These are phyloP conservation scores for Chaetomium globosum DNA, from an alignment of 2,329 filamentous ascomycete genomes.

Conservation along the genomic window DNA sequence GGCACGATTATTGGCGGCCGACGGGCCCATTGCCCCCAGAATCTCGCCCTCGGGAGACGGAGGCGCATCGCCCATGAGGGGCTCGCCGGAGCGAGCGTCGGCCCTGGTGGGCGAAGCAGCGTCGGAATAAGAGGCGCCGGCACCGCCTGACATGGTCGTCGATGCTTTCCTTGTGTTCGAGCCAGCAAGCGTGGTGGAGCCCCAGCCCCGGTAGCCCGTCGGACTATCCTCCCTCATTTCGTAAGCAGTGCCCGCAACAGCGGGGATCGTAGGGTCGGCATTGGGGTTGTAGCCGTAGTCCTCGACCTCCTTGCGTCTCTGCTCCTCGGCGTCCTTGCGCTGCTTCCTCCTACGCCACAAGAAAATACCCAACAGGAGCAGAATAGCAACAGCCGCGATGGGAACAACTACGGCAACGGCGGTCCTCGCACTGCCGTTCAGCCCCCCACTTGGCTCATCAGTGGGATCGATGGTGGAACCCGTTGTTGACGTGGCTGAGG, in stretches of 20 bases:
- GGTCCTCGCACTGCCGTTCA: conserved; percentile 70
- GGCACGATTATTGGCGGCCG: conserved; percentile 64
- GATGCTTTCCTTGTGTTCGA: conserved; percentile 80
- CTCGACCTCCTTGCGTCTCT: conserved; percentile 91
- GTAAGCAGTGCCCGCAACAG: conserved; percentile 50
- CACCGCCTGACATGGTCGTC: conserved; percentile 82
- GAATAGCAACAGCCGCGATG: conserved; percentile 80
- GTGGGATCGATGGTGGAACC: conserved; percentile 38
- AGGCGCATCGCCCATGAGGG: conserved; percentile 57
- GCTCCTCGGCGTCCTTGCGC: conserved; percentile 80
- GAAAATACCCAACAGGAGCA: conserved; percentile 75
- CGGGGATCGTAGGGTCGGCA: conserved; percentile 76
- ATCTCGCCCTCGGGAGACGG: conserved; percentile 74
- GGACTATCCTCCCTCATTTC: conserved; percentile 78
- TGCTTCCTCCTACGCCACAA: conserved; percentile 89
- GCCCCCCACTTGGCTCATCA: conserved; percentile 49
- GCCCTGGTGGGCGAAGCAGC: conserved; percentile 68
- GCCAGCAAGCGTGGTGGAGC: conserved; percentile 69
- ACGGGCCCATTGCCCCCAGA: conserved; percentile 78
- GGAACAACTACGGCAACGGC: conserved; percentile 93
- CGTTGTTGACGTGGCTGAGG: conserved; percentile 35
- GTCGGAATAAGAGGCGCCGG: conserved; percentile 71
- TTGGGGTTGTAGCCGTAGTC: conserved; percentile 99
- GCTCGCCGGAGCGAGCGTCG: conserved; percentile 71
- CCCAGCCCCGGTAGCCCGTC: conserved; percentile 92